Evolutionary conservation across 441 rosid genomes (phyloP), one percentile per base, ranked within the genome.

Genomic region (Corymbia citriodora): DNA sequence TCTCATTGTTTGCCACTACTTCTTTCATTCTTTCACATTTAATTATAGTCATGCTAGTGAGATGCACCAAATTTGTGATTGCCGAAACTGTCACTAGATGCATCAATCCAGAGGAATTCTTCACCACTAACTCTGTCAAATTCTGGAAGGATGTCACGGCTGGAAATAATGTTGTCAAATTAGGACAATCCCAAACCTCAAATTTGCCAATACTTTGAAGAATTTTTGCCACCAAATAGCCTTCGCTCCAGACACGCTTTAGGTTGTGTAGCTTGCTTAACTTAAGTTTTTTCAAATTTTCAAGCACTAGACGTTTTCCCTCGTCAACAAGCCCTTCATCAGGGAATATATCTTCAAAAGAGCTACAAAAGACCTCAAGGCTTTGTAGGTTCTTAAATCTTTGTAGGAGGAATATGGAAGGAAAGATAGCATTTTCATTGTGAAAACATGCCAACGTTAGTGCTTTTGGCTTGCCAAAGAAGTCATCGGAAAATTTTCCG

Each of bases 81-180:
- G 70, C 9, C 29, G 33, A 63, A 63, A 2, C 4, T 2, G 18
- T 63, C 17, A 29, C 17, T 3, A 63, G 17, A 63, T 63, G 5
- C 14, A 29, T 8, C 40, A 65, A 65, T n/a, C 40, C 21, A n/a
- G 1, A n/a, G 3, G 40, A 65, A n/a, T n/a, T n/a, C 74, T 15
- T 65, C 74, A 65, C 36, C 19, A 15, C 33, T n/a, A 65, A 7
- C 11, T 15, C 0, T 0, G 6, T 65, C 2, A 65, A 4, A 31
- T 65, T 65, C 2, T 4, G 0, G 3, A 65, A n/a, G 40, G 74
- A 3, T 65, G 36, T n/a, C 10, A 0, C 1, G 3, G 2, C 1
- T n/a, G 21, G 40, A 65, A 65, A 65, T n/a, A 65, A n/a, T 1
- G 74, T 65, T 15, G 36, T 65, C 40, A 65, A 3, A 65, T 1